These are phyloP conservation scores for Penicillium argentinense DNA, from an alignment of 495 filamentous ascomycete species.

Conservation along the genomic window DNA sequence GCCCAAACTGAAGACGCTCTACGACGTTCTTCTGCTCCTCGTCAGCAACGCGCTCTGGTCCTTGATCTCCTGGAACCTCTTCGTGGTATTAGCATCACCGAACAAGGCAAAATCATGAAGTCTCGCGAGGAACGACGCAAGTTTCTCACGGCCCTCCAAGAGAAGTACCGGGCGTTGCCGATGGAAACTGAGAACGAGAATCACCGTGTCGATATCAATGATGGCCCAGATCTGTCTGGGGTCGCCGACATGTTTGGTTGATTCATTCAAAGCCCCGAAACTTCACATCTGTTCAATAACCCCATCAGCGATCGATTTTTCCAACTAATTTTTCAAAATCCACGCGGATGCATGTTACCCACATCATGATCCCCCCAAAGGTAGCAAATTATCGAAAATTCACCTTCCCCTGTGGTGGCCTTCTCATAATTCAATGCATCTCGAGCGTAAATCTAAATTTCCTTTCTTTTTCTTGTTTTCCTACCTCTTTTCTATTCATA, in stretches of 20 bases:
- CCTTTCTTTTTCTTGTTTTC: conserved; percentile 5
- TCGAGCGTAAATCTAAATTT: no score
- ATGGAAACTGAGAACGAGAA: conserved; percentile 47
- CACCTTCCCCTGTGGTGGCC: no score
- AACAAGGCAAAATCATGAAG: conserved; percentile 77
- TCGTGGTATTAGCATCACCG: conserved; percentile 85
- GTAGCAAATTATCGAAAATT: no score
- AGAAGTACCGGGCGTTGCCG: conserved; percentile 55
- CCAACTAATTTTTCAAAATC: no score
- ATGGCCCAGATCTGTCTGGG: conserved; percentile 61
- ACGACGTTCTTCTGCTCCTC: conserved; percentile 61
- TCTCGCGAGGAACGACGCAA: conserved; percentile 53
- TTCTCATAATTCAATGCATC: no score
- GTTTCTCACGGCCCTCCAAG: conserved; percentile 50
- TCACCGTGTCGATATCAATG: conserved; percentile 51
- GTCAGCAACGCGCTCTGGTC: conserved; percentile 79
- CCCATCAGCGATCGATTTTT: no score
- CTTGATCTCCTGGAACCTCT: conserved; percentile 84
- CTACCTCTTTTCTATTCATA: conserved; percentile 1
- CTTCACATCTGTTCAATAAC: neutral
- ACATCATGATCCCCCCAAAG: no score
- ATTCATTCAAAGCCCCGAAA: no score
- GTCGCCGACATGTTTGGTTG: conserved; percentile 69
- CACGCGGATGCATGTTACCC: neutral
- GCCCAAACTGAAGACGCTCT: conserved; percentile 50